A percentile compares a stretch with the other conserved stretches of the same genome.
phyloP scores from a whole-genome alignment of 495 filamentous ascomycete genomes.

The Endocarpon pusillum region DNA sequence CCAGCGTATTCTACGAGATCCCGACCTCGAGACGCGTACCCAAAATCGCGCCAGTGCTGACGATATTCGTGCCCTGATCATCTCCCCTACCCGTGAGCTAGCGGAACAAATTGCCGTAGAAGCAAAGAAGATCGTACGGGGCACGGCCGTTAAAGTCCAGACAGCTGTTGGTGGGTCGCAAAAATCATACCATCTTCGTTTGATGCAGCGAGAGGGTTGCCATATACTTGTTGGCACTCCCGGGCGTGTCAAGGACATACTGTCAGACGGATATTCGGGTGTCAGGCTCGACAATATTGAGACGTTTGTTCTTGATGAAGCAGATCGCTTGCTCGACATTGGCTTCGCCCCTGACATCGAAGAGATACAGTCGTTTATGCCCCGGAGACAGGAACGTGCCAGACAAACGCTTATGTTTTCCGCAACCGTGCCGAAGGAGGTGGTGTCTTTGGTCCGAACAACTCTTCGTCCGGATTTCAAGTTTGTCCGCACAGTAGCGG shows the following conservation, averaged over 20 bases:
- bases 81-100: constrained; percentile 88
- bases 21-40: constrained; percentile 24
- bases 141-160: constrained; percentile 61
- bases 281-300: constrained; percentile 58
- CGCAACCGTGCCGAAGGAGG: constrained; percentile 72
- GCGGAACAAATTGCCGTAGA: constrained; percentile 88
- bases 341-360: constrained; percentile 71
- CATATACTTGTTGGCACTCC: constrained; percentile 84
- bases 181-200: constrained; percentile 42
- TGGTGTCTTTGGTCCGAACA: constrained; percentile 55
- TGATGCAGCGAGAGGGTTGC: constrained; percentile 58
- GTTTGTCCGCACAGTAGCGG: constrained; percentile 65
- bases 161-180: constrained; percentile 77
- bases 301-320: constrained; percentile 84
- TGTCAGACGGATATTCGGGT: constrained; percentile 46
- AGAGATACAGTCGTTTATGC: constrained; percentile 49
- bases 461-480: constrained; percentile 60
- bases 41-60: constrained; percentile 17
- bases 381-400: constrained; percentile 37
- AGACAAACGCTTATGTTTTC: constrained; percentile 90
- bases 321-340: constrained; percentile 77
- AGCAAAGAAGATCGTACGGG: constrained; percentile 46
- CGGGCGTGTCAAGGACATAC: constrained; percentile 70
- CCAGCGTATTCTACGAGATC: constrained; percentile 52
- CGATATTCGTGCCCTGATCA: constrained; percentile 76